Evolutionary conservation across 2,329 filamentous ascomycete species (phyloP).

Genomic region (Diaporthe citri): DNA sequence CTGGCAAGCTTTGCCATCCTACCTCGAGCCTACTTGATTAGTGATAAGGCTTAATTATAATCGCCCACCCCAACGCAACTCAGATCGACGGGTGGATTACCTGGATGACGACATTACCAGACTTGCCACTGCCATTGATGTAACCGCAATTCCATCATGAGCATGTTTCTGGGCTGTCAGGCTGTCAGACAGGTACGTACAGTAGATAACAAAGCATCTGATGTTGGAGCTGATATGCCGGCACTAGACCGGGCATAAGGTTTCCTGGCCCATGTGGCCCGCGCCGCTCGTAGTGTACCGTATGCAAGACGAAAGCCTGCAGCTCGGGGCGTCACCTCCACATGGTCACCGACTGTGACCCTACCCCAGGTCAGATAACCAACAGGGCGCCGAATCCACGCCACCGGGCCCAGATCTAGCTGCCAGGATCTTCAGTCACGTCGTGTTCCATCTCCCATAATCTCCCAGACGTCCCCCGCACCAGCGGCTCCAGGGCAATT

Average conservation of each 20-base stretch:
- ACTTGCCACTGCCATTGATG: background rate
- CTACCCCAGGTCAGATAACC: background rate
- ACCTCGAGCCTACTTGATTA: background rate
- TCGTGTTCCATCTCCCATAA: background rate
- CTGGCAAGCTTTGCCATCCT: background rate
- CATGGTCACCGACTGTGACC: background rate
- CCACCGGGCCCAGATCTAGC: constrained; percentile 9
- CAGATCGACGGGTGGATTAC: background rate
- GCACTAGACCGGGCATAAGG: background rate
- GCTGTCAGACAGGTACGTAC: background rate
- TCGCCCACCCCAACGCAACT: background rate
- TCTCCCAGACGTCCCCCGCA: constrained; percentile 9
- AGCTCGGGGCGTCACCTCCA: background rate
- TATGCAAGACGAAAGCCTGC: background rate
- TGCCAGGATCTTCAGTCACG: background rate
- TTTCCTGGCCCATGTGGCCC: background rate
- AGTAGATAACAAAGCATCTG: constrained; percentile 4
- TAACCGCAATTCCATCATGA: background rate
- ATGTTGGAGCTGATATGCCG: background rate
- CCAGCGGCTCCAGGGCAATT: background rate
- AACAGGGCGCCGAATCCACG: background rate
- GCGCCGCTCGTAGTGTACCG: background rate
- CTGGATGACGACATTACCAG: background rate
- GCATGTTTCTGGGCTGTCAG: background rate
- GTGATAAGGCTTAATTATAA: background rate